Evolutionary conservation across 2,329 filamentous ascomycete genomes (phyloP), one percentile per base, ranked within the genome.

Genomic region (Penicillium polonicum): DNA sequence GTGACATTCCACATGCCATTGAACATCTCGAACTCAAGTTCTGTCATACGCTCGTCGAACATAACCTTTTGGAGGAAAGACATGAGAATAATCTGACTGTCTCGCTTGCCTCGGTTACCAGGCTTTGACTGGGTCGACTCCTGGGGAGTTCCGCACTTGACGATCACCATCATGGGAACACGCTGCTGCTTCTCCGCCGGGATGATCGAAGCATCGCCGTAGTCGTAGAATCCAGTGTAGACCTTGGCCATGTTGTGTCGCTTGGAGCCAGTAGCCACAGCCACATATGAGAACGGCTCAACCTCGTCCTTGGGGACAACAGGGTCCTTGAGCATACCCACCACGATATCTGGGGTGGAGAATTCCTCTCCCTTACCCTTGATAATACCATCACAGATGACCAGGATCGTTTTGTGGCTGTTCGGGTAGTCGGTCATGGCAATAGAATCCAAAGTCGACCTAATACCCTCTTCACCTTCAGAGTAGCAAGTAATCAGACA

Each of bases 31-130:
- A 92, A 99, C 75, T 99, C 94, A 52, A 99, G 88, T 76, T 99
- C 93, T 19, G 95, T 99, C 94, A 99, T 99, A 61, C 94, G 90
- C 78, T 99, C 95, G 74, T 99, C 94, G 70, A 99, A 99, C 94
- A 99, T 99, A 72, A 99, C 94, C 80, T 99, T 99, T 74, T 99
- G 94, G 66, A 99, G 80, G 83, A 99, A 99, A 5, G 92, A 97
- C 94, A 99, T 99, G 65, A 99, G 83, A 67, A 99, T 94, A 71
- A 99, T 97, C 76, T 99, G 94, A 80, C 91, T 96, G 82, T 99
- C 94, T 73, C 94, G 91, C 83, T 99, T 99, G 77, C 94, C 95
- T 78, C 94, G 87, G 78, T 99, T 99, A 68, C 94, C 94, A 13
- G 95, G 91, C 78, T 99, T 99, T 57, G 89, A 83, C 68, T 89